Conservation (phyloP, 129 eudicot species). For the Tagetes patula region DNA sequence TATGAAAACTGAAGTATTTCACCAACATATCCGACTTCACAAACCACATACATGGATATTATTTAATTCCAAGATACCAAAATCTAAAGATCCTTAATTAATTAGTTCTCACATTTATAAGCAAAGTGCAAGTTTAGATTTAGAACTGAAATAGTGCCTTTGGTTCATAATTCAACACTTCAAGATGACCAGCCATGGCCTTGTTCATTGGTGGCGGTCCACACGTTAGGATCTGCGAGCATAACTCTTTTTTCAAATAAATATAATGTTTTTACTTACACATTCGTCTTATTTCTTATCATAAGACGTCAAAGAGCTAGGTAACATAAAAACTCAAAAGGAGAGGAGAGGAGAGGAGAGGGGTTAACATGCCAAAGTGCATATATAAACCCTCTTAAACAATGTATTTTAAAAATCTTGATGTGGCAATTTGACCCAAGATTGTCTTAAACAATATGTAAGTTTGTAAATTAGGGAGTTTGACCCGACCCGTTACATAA, state of each 20-base stretch:
- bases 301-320: background rate
- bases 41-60: background rate
- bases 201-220: conserved; percentile 99
- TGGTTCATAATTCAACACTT: conserved; percentile 68
- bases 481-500: background rate
- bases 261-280: background rate
- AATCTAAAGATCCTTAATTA: background rate
- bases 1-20: background rate
- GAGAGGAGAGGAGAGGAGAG: background rate
- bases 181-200: conserved; percentile 97
- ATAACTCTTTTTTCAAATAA: background rate
- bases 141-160: conserved; percentile 91
- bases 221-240: conserved; percentile 80
- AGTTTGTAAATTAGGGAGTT: background rate
- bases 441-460: too few relatives aligned
- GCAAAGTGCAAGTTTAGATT: background rate
- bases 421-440: too few relatives aligned
- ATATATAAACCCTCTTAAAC: too few relatives aligned
- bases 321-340: background rate
- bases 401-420: too few relatives aligned
- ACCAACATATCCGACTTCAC: background rate
- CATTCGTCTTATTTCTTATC: background rate
- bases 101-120: background rate
- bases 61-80: background rate
- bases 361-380: background rate